Evolutionary conservation across 2,329 filamentous ascomycete genomes (phyloP), one percentile per base, ranked within the genome.

Genomic region (Trichoderma gracile): DNA sequence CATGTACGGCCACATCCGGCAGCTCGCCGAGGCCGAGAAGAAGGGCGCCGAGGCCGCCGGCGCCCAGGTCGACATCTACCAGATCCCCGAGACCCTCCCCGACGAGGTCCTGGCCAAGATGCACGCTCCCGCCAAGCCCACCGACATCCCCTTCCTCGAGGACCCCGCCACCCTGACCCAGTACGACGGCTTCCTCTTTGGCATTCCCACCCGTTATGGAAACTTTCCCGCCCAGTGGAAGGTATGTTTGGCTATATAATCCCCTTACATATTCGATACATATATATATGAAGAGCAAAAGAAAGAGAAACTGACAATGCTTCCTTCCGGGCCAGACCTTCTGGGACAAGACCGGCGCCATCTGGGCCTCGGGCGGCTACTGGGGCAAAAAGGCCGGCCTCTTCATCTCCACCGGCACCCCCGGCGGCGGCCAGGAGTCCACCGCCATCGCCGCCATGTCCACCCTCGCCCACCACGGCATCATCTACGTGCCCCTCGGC

Each of bases 201-300:
- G 95, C 70, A 95, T 98, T 77, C 95, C 95, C 66, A 99, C 95
- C 58, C 87, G 95, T 70, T 99, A 92, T 81, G 95, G 95, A 73
- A 98, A 96, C 87, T 97, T 97, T 85, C 93, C 94, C 55, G 91
- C 89, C 19, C 95, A 99, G 81, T 97, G 91, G 91, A 97, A 95
- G 84, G 79, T 78, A 69, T 59, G 71, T 52, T 52, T n/a, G 23
- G 25, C 25, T n/a, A n/a, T 3, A 40, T 14, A 42, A 15, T 19
- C 9, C 23, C 12, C 12, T 42, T 1, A 23, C 12, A 6, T 9
- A 15, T 10, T n/a, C 33, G 17, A 9, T 30, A n/a, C 12, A 2
- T 42, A 42, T n/a, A 8, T 19, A 40, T 3, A 10, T n/a, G 42
- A n/a, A 58, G 19, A 23, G 30, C 23, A 7, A n/a, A 25, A 2